Base-by-base conservation (phyloP, 306 rosid species). In the Cicer bijugum region DNA sequence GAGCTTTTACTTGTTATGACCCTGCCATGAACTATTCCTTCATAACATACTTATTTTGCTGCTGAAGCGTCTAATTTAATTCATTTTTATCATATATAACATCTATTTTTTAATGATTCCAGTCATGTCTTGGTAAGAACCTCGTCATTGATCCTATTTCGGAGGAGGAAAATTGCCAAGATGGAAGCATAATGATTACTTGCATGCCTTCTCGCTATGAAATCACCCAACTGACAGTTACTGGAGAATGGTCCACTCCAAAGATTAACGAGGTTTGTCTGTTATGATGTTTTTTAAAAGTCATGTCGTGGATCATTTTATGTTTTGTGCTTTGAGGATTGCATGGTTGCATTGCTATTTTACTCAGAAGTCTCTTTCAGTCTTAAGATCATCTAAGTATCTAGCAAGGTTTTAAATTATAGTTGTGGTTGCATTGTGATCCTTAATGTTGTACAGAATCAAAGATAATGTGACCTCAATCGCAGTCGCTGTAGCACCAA, bases 91-190 rank as follows among this genome's bases (percentile, higher is more conserved):
- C 5, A 45, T 46, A 51, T 52, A 33, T 23, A 59, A 57, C 56
- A 12, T 16, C 17, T 9, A 12, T 57, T 64, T 44, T 61, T 17
- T 60, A 33, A 35, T 78, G 76, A 51, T 83, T 38, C 45, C 81
- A 95, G 99, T 90, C 97, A 69, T 89, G 88, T 59, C 84, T 95
- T 1, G 86, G 92, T 39, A 94, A 86, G 84, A 91, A 86, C 83
- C 95, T 94, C 8, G 83, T 91, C 52, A 87, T 94, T 71, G 98
- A 94, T 83, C 95, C 98, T 55, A 60, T 81, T 74, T 76, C 68
- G 76, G 99, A 95, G 84, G 99, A 95, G 84, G 99, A 95, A 91
- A 88, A 87, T 85, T 48, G 65, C 84, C 93, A 95, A 87, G 99
- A 95, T 66, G 99, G 99, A 87, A 87, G 90, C 80, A 51, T 95